A percentile compares a stretch with the other conserved stretches of the same genome.
These are phyloP conservation scores for Stygiomarasmius scandens DNA, from an alignment of 1,284 basidiomycete species.

Conservation along the genomic window DNA sequence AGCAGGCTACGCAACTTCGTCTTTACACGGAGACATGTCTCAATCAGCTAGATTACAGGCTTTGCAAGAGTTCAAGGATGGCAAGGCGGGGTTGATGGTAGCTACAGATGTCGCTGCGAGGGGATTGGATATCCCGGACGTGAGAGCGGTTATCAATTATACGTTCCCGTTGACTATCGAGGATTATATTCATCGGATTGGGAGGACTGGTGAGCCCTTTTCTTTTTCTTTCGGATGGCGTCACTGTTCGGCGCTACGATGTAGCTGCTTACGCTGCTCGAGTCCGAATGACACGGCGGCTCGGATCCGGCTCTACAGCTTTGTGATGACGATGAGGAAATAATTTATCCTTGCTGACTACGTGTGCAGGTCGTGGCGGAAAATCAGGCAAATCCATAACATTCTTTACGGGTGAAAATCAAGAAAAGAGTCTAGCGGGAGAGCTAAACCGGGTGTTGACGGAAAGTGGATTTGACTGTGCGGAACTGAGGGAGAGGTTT, in stretches of 20 bases:
- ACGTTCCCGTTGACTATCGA: conserved; percentile 97
- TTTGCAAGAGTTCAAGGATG: conserved; percentile 89
- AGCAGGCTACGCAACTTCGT: conserved; percentile 85
- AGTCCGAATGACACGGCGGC: no score
- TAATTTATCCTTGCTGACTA: no score
- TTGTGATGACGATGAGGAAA: no score
- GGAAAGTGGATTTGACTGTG: conserved; percentile 82
- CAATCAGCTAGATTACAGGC: conserved; percentile 88
- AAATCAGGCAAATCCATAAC: conserved; percentile 92
- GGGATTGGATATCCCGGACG: conserved; percentile 96
- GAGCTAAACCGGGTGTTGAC: conserved; percentile 91
- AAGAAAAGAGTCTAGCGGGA: conserved; percentile 88
- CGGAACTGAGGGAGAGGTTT: conserved; percentile 82
- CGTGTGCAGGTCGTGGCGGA: conserved; percentile 79
- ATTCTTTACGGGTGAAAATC: conserved; percentile 91
- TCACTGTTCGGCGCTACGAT: no score
- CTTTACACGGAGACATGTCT: conserved; percentile 91
- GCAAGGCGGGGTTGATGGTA: conserved; percentile 83
- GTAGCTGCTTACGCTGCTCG: no score
- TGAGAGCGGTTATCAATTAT: conserved; percentile 91
- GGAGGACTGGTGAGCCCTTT: conserved; percentile 74
- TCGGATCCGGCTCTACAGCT: no score
- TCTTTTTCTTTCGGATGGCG: conserved; percentile 4
- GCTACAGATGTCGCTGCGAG: conserved; percentile 98
- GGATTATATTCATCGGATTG: conserved; percentile 97